These are phyloP conservation scores for Zygoascus sp. DNA, from an alignment of 1,139 yeast genomes.

Conservation along the genomic window DNA sequence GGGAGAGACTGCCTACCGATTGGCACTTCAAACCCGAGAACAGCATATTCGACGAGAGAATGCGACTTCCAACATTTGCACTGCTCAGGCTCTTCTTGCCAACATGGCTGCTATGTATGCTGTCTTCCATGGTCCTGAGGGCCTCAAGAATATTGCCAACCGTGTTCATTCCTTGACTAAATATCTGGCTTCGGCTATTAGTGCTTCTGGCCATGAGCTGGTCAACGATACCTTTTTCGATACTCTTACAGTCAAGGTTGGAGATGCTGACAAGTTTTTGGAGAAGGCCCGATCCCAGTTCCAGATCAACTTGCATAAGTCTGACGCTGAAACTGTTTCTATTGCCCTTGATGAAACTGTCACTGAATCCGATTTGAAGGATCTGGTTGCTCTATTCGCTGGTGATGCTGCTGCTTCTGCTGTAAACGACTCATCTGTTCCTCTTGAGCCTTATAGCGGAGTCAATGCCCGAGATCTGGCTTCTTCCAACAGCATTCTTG, in stretches of 20 bases:
- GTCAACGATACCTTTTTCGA: slow-evolving; percentile 74
- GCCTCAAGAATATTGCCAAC: slow-evolving; percentile 73
- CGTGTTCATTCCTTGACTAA: slow-evolving; percentile 76
- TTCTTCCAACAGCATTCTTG: slow-evolving; percentile 51
- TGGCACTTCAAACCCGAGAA: slow-evolving; percentile 95
- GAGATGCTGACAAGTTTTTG: slow-evolving; percentile 53
- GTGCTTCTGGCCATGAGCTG: slow-evolving; percentile 33
- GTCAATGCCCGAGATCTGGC: slow-evolving; percentile 48
- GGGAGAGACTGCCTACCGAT: slow-evolving; percentile 81
- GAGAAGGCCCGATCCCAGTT: slow-evolving; percentile 53
- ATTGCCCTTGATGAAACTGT: slow-evolving; percentile 86
- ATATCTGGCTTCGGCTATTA: slow-evolving; percentile 58
- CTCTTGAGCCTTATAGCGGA: slow-evolving; percentile 41
- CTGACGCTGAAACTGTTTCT: slow-evolving; percentile 57
- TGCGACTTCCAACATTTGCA: slow-evolving; percentile 96
- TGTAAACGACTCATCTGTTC: slow-evolving; percentile 12
- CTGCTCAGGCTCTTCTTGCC: slow-evolving; percentile 94
- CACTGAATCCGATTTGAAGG: slow-evolving; percentile 53
- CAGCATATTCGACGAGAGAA: slow-evolving; percentile 96
- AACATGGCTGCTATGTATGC: slow-evolving; percentile 95
- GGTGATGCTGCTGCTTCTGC: slow-evolving; percentile 18
- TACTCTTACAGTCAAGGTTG: slow-evolving; percentile 67
- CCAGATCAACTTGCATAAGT: slow-evolving; percentile 74
- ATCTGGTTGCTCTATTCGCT: slow-evolving; percentile 40
- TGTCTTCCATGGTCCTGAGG: slow-evolving; percentile 93